These are phyloP conservation scores for Sparassis latifolia DNA, from an alignment of 1,284 basidiomycete species.

Conservation along the genomic window DNA sequence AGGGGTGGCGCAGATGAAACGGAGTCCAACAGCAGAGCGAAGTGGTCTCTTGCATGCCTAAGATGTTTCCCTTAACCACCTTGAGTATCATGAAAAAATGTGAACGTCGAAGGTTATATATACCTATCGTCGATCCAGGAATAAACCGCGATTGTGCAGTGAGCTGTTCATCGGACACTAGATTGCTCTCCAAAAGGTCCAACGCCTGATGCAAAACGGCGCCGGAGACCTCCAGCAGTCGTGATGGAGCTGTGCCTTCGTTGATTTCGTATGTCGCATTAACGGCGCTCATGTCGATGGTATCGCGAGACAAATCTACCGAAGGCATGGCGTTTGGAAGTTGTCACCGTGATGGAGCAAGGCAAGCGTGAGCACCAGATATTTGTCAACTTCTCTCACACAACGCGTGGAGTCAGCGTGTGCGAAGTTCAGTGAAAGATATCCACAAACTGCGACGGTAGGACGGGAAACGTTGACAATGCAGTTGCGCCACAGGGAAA, in stretches of 20 bases:
- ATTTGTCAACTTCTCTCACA: too few species aligned
- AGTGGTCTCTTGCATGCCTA: constrained; percentile 78
- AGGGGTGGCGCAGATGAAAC: constrained; percentile 44
- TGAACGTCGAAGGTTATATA: background rate
- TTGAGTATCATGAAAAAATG: background rate
- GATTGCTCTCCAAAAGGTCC: constrained; percentile 57
- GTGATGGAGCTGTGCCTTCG: constrained; percentile 30
- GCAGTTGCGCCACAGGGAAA: too few species aligned
- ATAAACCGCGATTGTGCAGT: constrained; percentile 59
- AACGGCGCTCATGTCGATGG: background rate
- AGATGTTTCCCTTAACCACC: constrained; percentile 63
- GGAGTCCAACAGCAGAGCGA: constrained; percentile 55
- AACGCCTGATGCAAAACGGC: constrained; percentile 65
- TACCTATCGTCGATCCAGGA: constrained; percentile 80
- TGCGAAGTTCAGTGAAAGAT: too few species aligned
- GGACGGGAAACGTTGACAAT: too few species aligned
- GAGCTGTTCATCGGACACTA: constrained; percentile 63
- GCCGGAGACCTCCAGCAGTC: constrained; percentile 58
- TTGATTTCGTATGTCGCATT: constrained; percentile 3
- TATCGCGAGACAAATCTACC: background rate
- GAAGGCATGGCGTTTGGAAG: background rate
- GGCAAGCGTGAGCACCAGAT: too few species aligned
- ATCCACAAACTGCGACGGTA: too few species aligned
- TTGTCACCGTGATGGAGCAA: background rate
- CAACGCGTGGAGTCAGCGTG: too few species aligned